Evolutionary conservation across 139 green algal species (phyloP).

Genomic region (Chlorella sp.): DNA sequence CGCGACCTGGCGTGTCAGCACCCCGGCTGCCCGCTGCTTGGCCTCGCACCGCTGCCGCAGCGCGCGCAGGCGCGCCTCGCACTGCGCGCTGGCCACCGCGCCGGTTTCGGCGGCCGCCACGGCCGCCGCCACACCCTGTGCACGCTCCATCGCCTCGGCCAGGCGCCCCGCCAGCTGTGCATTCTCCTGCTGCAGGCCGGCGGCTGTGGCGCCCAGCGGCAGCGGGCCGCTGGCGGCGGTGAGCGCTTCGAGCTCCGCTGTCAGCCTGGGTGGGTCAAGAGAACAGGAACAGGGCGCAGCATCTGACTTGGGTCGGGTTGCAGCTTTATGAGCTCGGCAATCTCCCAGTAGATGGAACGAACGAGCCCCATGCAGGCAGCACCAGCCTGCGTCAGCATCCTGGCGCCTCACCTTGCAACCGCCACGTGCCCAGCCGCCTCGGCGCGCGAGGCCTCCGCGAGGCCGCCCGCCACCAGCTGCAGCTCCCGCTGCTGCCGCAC

Average conservation of each 20-base stretch:
- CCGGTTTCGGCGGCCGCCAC: background rate
- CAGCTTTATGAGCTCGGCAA: too few species aligned
- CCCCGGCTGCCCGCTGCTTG: constrained; percentile 11
- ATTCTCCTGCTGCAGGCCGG: constrained; percentile 5
- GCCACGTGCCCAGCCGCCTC: background rate
- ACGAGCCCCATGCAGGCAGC: background rate
- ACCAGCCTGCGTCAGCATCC: background rate
- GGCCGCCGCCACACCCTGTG: constrained; percentile 2
- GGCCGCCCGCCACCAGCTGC: background rate
- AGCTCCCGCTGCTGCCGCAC: background rate
- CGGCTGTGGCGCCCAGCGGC: constrained; percentile 2
- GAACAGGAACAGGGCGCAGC: background rate
- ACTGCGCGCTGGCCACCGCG: constrained; percentile 13
- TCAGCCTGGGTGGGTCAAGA: constrained; percentile 13
- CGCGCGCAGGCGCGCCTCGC: background rate
- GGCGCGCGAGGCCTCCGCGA: background rate
- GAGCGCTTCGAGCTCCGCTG: constrained; percentile 16
- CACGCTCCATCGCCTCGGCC: background rate
- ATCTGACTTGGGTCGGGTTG: too few species aligned
- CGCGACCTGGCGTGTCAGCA: constrained; percentile 12
- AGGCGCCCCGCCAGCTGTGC: background rate
- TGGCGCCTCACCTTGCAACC: background rate
- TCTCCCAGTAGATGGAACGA: too few species aligned
- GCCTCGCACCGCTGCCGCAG: constrained; percentile 9
- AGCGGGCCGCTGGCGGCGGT: background rate